Evolutionary conservation across 2,329 filamentous ascomycete species (phyloP).

Genomic region (Cercospora sesami): DNA sequence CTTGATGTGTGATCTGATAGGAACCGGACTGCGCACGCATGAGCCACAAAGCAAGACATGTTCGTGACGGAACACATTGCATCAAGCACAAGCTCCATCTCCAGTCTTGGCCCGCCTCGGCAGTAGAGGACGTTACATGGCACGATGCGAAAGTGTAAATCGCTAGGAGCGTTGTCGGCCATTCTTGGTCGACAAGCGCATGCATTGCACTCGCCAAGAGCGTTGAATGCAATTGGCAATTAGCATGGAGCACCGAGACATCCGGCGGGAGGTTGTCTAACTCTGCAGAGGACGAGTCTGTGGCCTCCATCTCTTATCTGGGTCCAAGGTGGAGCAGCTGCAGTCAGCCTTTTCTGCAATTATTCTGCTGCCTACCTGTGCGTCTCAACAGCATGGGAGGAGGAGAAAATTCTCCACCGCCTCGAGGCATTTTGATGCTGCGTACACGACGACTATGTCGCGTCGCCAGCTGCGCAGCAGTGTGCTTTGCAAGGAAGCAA

Average conservation of each 20-base stretch:
- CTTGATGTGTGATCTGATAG: background rate
- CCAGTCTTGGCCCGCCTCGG: conserved; percentile 3
- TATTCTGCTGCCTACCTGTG: background rate
- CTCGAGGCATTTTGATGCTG: background rate
- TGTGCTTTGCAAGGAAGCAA: background rate
- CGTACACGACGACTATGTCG: background rate
- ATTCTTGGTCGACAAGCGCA: background rate
- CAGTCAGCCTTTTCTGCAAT: background rate
- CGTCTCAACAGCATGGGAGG: background rate
- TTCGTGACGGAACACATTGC: background rate
- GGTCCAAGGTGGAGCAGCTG: background rate
- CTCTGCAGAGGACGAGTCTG: background rate
- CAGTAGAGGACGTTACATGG: background rate
- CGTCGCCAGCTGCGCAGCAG: background rate
- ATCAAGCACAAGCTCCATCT: background rate
- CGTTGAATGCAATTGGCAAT: background rate
- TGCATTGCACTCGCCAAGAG: background rate
- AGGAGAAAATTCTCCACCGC: background rate
- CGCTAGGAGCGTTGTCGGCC: background rate
- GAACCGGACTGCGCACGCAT: background rate
- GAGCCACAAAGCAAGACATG: background rate
- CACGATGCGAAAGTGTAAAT: background rate
- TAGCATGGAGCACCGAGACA: background rate
- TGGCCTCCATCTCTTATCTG: background rate
- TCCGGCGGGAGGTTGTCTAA: background rate